phyloP scores from a whole-genome alignment of 768 basidiomycete species.

The Calocybe indica region DNA sequence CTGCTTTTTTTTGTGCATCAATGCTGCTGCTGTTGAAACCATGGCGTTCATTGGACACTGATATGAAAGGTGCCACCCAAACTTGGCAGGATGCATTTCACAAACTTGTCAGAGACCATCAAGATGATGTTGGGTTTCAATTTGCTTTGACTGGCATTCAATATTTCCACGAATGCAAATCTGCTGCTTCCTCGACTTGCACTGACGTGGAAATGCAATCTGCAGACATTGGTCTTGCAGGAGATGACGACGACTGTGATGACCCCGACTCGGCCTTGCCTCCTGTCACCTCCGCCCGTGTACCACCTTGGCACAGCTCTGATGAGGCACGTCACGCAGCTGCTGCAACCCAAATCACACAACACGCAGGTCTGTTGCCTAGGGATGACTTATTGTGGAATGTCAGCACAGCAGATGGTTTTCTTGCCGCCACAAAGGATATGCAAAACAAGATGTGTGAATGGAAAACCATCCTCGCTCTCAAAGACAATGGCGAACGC shows the following conservation, averaged over 20 bases:
- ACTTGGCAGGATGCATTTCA: slow-evolving; percentile 17
- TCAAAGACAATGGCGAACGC: not conserved
- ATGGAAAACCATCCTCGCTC: no score
- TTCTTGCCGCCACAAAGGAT: no score
- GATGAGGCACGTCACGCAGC: no score
- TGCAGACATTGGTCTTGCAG: not conserved
- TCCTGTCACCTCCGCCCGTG: no score
- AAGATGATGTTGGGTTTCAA: not conserved
- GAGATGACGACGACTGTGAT: no score
- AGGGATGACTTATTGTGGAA: no score
- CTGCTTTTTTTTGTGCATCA: slow-evolving; percentile 26
- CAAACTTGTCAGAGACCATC: not conserved
- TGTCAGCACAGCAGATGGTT: no score
- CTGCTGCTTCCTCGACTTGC: not conserved
- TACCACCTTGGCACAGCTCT: no score
- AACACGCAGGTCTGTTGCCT: no score
- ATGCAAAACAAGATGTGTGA: no score
- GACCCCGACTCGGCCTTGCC: no score
- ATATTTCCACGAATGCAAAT: not conserved
- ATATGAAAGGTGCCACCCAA: slow-evolving; percentile 14
- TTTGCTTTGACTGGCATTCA: not conserved
- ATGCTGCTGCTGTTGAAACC: slow-evolving; percentile 32
- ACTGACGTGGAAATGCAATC: not conserved
- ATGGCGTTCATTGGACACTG: slow-evolving; percentile 21
- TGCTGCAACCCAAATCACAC: no score